Percentiles rank a stretch among this genome's conserved stretches.
These are phyloP conservation scores for Styphnolobium japonicum DNA, from an alignment of 306 rosid species.

Conservation along the genomic window DNA sequence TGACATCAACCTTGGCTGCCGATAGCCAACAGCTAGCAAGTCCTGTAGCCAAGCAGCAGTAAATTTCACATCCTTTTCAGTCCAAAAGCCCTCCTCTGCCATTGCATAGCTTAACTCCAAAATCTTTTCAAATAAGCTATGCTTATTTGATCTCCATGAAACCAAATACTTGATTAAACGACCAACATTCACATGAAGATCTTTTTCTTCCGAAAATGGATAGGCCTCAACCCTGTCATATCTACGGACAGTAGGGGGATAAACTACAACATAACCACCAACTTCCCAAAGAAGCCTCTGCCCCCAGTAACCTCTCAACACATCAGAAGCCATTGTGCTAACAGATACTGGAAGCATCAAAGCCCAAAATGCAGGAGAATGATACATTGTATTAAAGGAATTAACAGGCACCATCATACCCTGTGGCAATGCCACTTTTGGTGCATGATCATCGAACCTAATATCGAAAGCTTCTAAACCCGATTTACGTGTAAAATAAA, in stretches of 20 bases:
- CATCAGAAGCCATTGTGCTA: slow-evolving; percentile 94
- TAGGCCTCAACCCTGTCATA: slow-evolving; percentile 76
- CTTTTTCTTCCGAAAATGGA: slow-evolving; percentile 94
- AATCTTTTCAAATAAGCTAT: slow-evolving; percentile 75
- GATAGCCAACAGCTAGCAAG: slow-evolving; percentile 87
- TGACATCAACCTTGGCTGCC: slow-evolving; percentile 92
- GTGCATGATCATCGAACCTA: slow-evolving; percentile 77
- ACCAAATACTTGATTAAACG: slow-evolving; percentile 71
- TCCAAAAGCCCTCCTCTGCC: slow-evolving; percentile 97
- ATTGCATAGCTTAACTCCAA: slow-evolving; percentile 80
- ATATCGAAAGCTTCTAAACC: slow-evolving; percentile 79
- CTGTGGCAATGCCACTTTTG: slow-evolving; percentile 90
- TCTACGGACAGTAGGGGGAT: slow-evolving; percentile 90
- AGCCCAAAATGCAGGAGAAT: slow-evolving; percentile 91
- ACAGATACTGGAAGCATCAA: slow-evolving; percentile 98
- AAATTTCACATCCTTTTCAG: slow-evolving; percentile 81
- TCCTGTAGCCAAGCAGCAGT: slow-evolving; percentile 99
- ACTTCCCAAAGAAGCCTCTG: slow-evolving; percentile 98
- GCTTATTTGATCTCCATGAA: slow-evolving; percentile 81
- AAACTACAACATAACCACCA: slow-evolving; percentile 84
- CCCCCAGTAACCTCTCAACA: slow-evolving; percentile 97
- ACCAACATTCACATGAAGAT: slow-evolving; percentile 93
- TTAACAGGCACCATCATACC: slow-evolving; percentile 90
- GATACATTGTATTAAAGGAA: slow-evolving; percentile 87
- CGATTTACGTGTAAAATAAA: slow-evolving; percentile 87